A percentile compares a stretch with the other conserved stretches of the same genome.
Evolutionary conservation across 2,329 filamentous ascomycete species (phyloP).

Genomic region (Aureobasidium sp.): DNA sequence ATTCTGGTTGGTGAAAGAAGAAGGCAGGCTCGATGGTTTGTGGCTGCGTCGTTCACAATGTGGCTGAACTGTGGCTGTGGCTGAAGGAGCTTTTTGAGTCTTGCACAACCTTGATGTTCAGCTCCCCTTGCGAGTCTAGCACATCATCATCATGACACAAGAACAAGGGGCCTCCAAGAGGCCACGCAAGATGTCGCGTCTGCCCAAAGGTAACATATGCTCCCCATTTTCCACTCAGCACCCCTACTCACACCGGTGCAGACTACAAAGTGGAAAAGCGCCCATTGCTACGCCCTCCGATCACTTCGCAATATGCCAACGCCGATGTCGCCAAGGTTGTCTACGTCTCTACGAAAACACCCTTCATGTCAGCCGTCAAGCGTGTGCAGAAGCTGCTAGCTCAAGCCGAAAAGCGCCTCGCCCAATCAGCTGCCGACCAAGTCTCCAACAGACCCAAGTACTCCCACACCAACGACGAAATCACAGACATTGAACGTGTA

Average conservation of each 20-base stretch:
- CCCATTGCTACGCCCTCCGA: constrained; percentile 50
- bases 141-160: not conserved
- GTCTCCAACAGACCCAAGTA: constrained; percentile 18
- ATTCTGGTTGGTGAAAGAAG: not conserved
- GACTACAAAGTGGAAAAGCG: constrained; percentile 47
- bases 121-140: no score
- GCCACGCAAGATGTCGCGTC: constrained; percentile 14
- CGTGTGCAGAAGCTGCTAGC: constrained; percentile 58
- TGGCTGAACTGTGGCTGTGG: constrained; percentile 1
- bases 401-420: constrained; percentile 46
- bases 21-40: not conserved
- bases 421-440: constrained; percentile 33
- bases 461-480: not conserved
- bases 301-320: constrained; percentile 48
- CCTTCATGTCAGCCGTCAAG: constrained; percentile 61
- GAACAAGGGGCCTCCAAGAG: not conserved
- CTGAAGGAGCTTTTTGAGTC: not conserved
- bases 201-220: constrained; percentile 20
- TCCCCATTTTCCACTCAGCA: not conserved
- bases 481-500: constrained; percentile 13
- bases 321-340: constrained; percentile 48
- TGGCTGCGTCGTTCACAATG: not conserved
- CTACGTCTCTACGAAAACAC: constrained; percentile 58
- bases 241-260: constrained; percentile 20
- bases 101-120: not conserved